Base-by-base conservation (phyloP, 192 early-diverging fungal species). In the Backusella australiensis region DNA sequence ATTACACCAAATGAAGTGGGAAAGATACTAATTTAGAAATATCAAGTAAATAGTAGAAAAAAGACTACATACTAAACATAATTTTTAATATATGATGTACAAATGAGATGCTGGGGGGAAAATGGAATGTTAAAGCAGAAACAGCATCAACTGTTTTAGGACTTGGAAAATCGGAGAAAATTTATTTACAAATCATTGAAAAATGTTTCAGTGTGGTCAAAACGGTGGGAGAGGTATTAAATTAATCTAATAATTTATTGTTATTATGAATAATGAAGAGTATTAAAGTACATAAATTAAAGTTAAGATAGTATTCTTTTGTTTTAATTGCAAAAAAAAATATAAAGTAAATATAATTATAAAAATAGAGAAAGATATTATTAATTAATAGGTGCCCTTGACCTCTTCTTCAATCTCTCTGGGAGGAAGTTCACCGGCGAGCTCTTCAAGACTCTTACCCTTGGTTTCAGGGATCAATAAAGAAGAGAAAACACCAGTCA, bases 381-480 rank as follows among this genome's bases (percentile, higher is more conserved):
- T 63, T 26, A 26, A 53, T 73, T 73, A 73, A 53, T 73, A 73
- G 1, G 52, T 56, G 23, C 52, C 71, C 46, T 73, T 73, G 34
- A 73, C 42, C 12, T 52, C 26, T 53, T 73, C 46, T 49, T 73
- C 52, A 8, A 44, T 49, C 17, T 49, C 34, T 21, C 23, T 41
- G 12, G 23, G 44, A 17, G 41, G 46, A 67, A 38, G 15, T 44
- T 90, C 90, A 35, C 82, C 83, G 9, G 86, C 80, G 8, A 92
- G 70, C 72, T 95, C 94, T 84, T 96, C 95, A 36, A 96, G 86
- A 4, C 91, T 82, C 74, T 89, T 85, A 77, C 93, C 93, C 72
- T 89, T 91, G 53, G 95, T 93, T 80, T 96, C 95, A 39, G 94
- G 93, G 53, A 96, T 85, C 44, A 90, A 79, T 69, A 89, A 85